Conservation (phyloP, 805 yeast species). For the Candida endomychidarum region DNA sequence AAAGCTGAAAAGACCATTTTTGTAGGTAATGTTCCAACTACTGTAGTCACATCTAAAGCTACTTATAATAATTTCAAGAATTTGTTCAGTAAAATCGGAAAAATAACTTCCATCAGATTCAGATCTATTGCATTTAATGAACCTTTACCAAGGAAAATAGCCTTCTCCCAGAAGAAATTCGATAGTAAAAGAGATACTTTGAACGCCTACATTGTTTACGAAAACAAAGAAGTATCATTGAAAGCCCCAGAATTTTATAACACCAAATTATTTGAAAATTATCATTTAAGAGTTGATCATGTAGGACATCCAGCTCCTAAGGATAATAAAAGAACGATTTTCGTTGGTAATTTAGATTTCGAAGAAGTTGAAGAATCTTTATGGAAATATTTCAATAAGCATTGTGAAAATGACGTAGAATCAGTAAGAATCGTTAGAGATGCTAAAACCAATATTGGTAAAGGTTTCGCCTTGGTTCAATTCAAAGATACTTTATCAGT, state of each 20-base stretch:
- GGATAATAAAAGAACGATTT: conserved; percentile 79
- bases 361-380: conserved; percentile 88
- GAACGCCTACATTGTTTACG: conserved; percentile 86
- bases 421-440: conserved; percentile 91
- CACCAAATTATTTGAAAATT: conserved; percentile 63
- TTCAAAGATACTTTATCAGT: conserved; percentile 73
- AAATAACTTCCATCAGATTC: conserved; percentile 77
- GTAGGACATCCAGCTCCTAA: conserved; percentile 88
- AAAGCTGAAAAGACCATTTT: conserved; percentile 85
- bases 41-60: conserved; percentile 63
- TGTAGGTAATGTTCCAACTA: conserved; percentile 77
- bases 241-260: conserved; percentile 55
- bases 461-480: conserved; percentile 96
- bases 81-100: conserved; percentile 53
- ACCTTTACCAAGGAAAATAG: conserved; percentile 87
- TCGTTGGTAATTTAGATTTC: conserved; percentile 92
- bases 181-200: conserved; percentile 77
- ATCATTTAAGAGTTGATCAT: conserved; percentile 88
- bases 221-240: conserved; percentile 47
- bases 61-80: conserved; percentile 63
- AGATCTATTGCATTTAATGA: conserved; percentile 90
- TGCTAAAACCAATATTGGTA: conserved; percentile 89
- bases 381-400: conserved; percentile 71
- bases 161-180: conserved; percentile 76
- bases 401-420: conserved; percentile 58